Evolutionary conservation across 1,284 basidiomycete species (phyloP), one percentile per base, ranked within the genome.

Genomic region (Anthracocystis setariae): DNA sequence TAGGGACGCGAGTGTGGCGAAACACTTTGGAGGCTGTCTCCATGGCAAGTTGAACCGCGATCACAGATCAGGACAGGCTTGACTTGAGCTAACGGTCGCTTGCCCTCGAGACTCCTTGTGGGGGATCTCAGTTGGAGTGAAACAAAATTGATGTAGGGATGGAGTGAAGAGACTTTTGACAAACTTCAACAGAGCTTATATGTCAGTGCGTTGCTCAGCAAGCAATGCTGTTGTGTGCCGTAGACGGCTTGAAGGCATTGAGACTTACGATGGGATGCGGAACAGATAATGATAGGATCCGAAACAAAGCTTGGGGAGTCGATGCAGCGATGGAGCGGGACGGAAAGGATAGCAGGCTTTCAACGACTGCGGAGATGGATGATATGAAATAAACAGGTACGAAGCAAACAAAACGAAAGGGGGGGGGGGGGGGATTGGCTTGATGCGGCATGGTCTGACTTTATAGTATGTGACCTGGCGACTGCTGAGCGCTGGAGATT

Each of bases 291-390:
- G 52, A 54, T 44, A 54, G 10, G 46, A 40, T 46, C 46, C 47
- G 29, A 25, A 15, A 49, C 59, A 62, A 61, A 54, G 58, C 58
- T 39, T 61, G 51, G 46, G 50, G 56, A 20, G 25, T n/a, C n/a
- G n/a, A 37, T 20, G 44, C 17, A 18, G 25, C 5, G n/a, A 5
- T 2, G 9, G 29, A n/a, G 25, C 12, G 35, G 33, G 15, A 33
- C 46, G 29, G 23, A 24, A 38, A 4, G 27, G 18, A 51, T 35
- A 35, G 21, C 5, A 46, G n/a, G 32, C 29, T 29, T 29, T 29
- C 29, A 7, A 5, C 5, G 29, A 29, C 29, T 29, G 5, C 29
- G 29, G 29, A 12, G 12, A 29, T 29, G 29, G 12, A 12, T 29
- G n/a, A n/a, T n/a, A n/a, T n/a, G n/a, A n/a, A n/a, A n/a, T n/a